Evolutionary conservation across 306 rosid genomes (phyloP).

Genomic region (Cicer bijugum): DNA sequence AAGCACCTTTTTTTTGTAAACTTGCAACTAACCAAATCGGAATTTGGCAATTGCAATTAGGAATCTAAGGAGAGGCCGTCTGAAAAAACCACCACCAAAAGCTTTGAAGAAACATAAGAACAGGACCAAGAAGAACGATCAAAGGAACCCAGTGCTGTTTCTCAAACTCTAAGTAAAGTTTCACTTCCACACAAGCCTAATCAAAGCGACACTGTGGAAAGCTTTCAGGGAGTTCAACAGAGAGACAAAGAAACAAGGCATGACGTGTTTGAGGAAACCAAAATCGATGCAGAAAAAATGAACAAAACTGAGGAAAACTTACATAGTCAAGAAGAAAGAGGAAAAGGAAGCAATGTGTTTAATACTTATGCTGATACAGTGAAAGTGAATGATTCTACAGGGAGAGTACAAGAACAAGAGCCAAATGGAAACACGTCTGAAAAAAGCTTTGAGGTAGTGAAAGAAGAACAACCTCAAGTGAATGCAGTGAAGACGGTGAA

Average conservation of each 20-base stretch:
- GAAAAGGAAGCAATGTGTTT: neutral
- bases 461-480: neutral
- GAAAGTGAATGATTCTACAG: neutral
- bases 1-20: neutral
- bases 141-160: neutral
- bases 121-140: neutral
- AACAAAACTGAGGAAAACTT: neutral
- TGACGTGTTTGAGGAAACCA: slow-evolving; percentile 52
- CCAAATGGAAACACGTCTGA: neutral
- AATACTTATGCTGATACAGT: neutral
- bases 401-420: neutral
- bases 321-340: neutral
- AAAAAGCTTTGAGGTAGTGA: neutral
- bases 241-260: neutral
- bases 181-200: neutral
- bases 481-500: slow-evolving; percentile 13
- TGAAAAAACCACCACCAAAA: slow-evolving; percentile 8
- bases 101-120: slow-evolving; percentile 28
- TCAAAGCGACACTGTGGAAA: slow-evolving; percentile 5
- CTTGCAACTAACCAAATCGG: neutral
- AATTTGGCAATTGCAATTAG: slow-evolving; percentile 20
- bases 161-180: neutral
- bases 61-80: slow-evolving; percentile 31
- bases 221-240: slow-evolving; percentile 15
- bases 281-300: slow-evolving; percentile 49